Percentiles rank a stretch among this genome's conserved stretches.
Conservation (phyloP, 495 filamentous ascomycete genomes). For the Darksidea phi region DNA sequence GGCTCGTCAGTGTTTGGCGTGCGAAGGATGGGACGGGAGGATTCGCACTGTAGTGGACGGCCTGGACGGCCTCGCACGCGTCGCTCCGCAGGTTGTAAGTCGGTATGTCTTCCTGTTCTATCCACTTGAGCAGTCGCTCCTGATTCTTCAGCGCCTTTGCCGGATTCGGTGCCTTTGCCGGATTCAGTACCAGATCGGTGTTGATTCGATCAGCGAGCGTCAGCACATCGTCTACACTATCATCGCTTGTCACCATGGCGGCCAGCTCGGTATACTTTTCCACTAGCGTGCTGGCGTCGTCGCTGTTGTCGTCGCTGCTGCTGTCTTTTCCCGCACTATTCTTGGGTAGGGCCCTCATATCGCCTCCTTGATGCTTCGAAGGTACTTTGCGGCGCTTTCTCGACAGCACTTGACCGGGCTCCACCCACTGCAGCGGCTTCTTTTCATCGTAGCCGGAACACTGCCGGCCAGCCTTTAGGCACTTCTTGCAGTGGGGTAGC, state of each 20-base stretch:
- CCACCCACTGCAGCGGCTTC: slow-evolving; percentile 26
- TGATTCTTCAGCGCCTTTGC: not conserved
- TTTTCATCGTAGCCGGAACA: slow-evolving; percentile 22
- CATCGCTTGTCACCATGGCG: too few species aligned
- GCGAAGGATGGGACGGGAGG: not conserved
- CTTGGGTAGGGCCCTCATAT: not conserved
- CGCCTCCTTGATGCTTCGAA: not conserved
- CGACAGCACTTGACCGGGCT: slow-evolving; percentile 10
- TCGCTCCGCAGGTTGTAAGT: slow-evolving; percentile 3
- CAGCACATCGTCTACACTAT: too few species aligned
- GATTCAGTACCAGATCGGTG: not conserved
- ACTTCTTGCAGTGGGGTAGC: slow-evolving; percentile 22
- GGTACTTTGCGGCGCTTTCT: not conserved
- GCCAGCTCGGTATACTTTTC: too few species aligned
- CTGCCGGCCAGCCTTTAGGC: slow-evolving; percentile 5
- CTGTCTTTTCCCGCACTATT: not conserved
- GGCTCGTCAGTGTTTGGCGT: not conserved
- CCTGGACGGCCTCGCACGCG: slow-evolving; percentile 14
- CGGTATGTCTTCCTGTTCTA: not conserved
- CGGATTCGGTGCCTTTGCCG: not conserved
- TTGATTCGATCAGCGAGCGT: too few species aligned
- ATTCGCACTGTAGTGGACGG: slow-evolving; percentile 17
- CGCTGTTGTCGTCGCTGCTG: not conserved
- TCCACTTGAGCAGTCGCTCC: not conserved
- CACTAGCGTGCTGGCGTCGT: not conserved